phyloP scores from a whole-genome alignment of 345 rosid species.

The Laguncularia racemosa region DNA sequence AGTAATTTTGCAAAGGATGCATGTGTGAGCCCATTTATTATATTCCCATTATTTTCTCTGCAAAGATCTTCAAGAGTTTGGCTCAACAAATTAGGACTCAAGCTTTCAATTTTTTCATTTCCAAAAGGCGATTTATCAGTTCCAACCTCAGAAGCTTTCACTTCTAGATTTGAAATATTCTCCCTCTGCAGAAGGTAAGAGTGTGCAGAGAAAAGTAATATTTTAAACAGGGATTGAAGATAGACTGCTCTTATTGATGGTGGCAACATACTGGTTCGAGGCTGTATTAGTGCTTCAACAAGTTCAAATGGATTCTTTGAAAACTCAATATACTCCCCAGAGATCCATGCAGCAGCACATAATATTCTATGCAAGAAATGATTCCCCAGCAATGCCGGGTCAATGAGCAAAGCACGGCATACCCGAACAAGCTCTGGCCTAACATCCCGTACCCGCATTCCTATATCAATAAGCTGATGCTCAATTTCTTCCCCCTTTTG shows the following conservation, averaged over 20 bases:
- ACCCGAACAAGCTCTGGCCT: constrained; percentile 73
- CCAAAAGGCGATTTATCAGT: constrained; percentile 9
- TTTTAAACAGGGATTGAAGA: constrained; percentile 68
- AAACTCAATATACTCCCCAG: constrained; percentile 80
- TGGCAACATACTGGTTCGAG: constrained; percentile 76
- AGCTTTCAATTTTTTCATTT: constrained; percentile 18
- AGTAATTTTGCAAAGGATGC: constrained; percentile 48
- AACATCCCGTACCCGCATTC: constrained; percentile 82
- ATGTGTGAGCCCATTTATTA: constrained; percentile 21
- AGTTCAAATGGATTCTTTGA: constrained; percentile 62
- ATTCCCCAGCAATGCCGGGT: constrained; percentile 96
- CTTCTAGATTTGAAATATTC: constrained; percentile 7
- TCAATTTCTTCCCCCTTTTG: constrained; percentile 81
- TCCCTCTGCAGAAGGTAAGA: constrained; percentile 32
- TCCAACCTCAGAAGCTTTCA: constrained; percentile 18
- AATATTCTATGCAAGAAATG: constrained; percentile 63
- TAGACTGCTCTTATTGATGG: constrained; percentile 57
- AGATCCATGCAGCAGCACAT: constrained; percentile 93
- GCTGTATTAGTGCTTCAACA: constrained; percentile 77
- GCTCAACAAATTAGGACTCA: constrained; percentile 22
- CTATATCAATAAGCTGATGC: constrained; percentile 82
- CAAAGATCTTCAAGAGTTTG: constrained; percentile 27
- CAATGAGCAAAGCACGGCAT: constrained; percentile 69
- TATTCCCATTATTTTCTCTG: constrained; percentile 17
- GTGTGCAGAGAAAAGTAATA: constrained; percentile 42